These are phyloP conservation scores for Talaromyces sp. DNA, from an alignment of 2,329 filamentous ascomycete species.

Conservation along the genomic window DNA sequence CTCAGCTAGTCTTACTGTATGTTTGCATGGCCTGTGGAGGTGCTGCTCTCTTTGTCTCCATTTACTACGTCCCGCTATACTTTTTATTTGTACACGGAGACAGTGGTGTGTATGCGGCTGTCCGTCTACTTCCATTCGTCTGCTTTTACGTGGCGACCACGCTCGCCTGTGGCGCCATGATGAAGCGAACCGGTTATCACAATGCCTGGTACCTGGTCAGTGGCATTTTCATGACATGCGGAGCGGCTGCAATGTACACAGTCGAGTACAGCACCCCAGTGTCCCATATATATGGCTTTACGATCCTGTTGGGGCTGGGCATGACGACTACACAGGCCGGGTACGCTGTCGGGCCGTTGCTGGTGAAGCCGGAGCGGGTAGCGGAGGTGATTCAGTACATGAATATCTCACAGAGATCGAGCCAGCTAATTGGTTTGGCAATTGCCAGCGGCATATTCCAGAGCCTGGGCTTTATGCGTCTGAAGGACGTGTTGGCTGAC, in stretches of 20 bases:
- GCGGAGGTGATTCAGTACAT: neutral
- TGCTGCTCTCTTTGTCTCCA: conserved; percentile 25
- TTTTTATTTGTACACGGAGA: conserved; percentile 48
- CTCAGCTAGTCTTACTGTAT: conserved; percentile 40
- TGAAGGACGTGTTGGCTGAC: neutral
- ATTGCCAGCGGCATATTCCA: conserved; percentile 5
- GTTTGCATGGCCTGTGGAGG: conserved; percentile 19
- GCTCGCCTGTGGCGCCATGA: conserved; percentile 16
- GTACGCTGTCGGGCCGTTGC: conserved; percentile 13
- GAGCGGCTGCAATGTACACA: conserved; percentile 16
- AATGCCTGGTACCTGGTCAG: conserved; percentile 21
- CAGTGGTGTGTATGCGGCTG: conserved; percentile 19
- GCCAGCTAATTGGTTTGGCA: neutral
- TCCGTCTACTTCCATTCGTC: conserved; percentile 24
- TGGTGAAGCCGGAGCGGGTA: neutral
- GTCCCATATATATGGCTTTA: conserved; percentile 21
- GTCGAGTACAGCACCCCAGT: conserved; percentile 13
- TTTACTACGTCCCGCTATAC: conserved; percentile 51
- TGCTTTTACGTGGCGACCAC: conserved; percentile 15
- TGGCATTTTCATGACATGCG: conserved; percentile 17
- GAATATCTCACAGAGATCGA: conserved; percentile 3
- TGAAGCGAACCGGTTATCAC: conserved; percentile 18
- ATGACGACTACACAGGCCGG: conserved; percentile 16
- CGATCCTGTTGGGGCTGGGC: conserved; percentile 19
- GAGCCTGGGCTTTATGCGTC: neutral